Evolutionary conservation across 176 grass and related monocot species (phyloP), one percentile per base, ranked within the genome.

Genomic region (Oryza punctata): DNA sequence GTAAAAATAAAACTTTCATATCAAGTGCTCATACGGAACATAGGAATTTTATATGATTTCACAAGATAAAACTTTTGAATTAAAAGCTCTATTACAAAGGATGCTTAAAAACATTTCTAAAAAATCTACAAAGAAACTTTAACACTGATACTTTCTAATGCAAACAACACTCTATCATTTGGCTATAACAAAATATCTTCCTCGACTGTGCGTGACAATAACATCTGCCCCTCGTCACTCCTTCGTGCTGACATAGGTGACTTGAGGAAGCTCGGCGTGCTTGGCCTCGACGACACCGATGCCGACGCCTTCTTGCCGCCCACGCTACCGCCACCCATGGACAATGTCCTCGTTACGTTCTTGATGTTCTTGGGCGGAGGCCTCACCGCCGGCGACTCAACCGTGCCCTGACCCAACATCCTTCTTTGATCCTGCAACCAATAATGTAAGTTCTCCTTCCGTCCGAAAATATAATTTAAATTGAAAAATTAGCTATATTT

Each of bases 281-380:
- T 41, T 14, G 88, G 88, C 57, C 88, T 85, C 2, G 86, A 78
- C 19, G 67, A 57, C 1, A 60, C 21, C 33, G 49, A 25, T 25
- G 59, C 2, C 1, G 26, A 52, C 18, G 72, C 45, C 43, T 65
- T 75, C 71, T 70, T 80, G 23, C 78, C 29, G 18, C 14, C 18
- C 6, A 1, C 19, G 10, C 28, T 67, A 33, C 30, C 35, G 14
- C 86, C 67, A 15, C 85, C 69, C 83, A 82, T 82, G 33, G 88
- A 86, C 25, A 89, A 30, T 23, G 88, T 86, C 73, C 88, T 86
- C 0, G 88, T 86, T 27, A 89, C 83, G n/a, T 81, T 89, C 52
- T 77, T 89, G 66, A 89, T 40, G 87, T 5, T 81, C 78, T 77
- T 89, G 14, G 78, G 43, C 40, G n/a, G 82, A 47, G 78, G 45